Base-by-base conservation (phyloP, 169 alveolate genomes). In the Toxoplasma gondii region DNA sequence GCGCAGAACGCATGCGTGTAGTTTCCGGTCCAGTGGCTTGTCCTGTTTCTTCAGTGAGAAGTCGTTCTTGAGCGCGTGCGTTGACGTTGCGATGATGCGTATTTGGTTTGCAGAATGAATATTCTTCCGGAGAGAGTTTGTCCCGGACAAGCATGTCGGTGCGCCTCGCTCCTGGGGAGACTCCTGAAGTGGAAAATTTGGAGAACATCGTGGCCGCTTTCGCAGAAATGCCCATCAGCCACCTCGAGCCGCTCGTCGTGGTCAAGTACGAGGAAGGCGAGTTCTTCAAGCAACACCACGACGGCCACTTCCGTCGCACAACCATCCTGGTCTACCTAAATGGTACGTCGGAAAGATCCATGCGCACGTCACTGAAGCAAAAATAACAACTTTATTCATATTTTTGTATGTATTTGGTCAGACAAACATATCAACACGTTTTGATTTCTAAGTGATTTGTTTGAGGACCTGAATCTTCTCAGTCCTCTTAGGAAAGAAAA, bases 271-370 rank as follows among this genome's bases (percentile, higher is more conserved):
- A 81, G 22, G 86, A 83, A 64, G 95, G 95, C 34, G 93, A 94
- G 74, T 94, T 41, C 92, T 94, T 94, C 94, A 49, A 58, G 19
- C 94, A 91, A 74, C 96, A 94, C 88, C 96, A 94, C 88, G 96
- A 94, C 90, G 96, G 96, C 34, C 74, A 45, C n/a, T 94, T 94
- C 81, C 64, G 96, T 39, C 95, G 92, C 67, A 44, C 41, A 70
- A 94, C 96, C 17, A 93, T 94, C 38, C 91, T 94, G 45, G 58
- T 94, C 24, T 94, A 94, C n/a, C 95, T 94, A 74, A 94, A 94
- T 70, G 94, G 96, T 91, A 64, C 19, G 74, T 10, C 10, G 24
- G 27, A 17, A 22, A 80, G 49, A 31, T 9, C 53, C 41, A 24
- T 31, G 41, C 38, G 45, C 70, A 19, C 45, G 7, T 64, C 22